Base-by-base conservation (phyloP, 495 filamentous ascomycete genomes). In the Corynascus novoguineensis region DNA sequence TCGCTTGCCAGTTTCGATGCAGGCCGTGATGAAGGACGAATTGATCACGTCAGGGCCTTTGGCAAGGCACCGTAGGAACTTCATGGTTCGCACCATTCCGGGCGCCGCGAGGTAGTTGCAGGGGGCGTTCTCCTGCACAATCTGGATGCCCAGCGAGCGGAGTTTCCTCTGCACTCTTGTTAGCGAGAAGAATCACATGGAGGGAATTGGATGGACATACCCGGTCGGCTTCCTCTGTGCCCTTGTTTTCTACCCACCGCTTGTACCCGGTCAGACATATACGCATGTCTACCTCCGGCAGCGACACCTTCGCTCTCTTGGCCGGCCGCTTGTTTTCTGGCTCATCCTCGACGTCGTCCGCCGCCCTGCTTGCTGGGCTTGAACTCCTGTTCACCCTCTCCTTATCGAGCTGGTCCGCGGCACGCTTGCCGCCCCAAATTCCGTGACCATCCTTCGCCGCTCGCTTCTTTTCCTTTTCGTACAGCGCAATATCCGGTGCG, bases 31-130 rank as follows among this genome's bases (percentile, higher is more conserved):
- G 72, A 87, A 99, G n/a, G 83, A 80, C 0, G 85, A 85, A 38
- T 79, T 82, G 35, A 96, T 73, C 32, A 97, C 81, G 2, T 80
- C 76, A 0, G 89, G 88, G 1, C 83, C 90, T 58, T 79, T 81
- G 12, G 93, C 90, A 8, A 99, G 70, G 31, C 90, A 89, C 46
- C 83, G 83, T 40, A 97, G 85, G 65, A 99, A 99, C 63, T 99
- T 99, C 55, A 86, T 82, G 0, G 93, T 99, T 34, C 92, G 84
- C 15, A 96, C 80, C 58, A 97, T 82, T 8, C 80, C 75, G 1
- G 93, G 93, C 2, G 93, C 92, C 14, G 90, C 90, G 14, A 99
- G 81, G 69, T 97, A 87, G 54, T 89, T 86, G 71, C 86, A 93
- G 40, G 78, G 77, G n/a, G 76, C 75, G 10, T 82, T 81, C 59